These are phyloP conservation scores for Lipomyces kockii DNA, from an alignment of 805 yeast genomes.

Conservation along the genomic window DNA sequence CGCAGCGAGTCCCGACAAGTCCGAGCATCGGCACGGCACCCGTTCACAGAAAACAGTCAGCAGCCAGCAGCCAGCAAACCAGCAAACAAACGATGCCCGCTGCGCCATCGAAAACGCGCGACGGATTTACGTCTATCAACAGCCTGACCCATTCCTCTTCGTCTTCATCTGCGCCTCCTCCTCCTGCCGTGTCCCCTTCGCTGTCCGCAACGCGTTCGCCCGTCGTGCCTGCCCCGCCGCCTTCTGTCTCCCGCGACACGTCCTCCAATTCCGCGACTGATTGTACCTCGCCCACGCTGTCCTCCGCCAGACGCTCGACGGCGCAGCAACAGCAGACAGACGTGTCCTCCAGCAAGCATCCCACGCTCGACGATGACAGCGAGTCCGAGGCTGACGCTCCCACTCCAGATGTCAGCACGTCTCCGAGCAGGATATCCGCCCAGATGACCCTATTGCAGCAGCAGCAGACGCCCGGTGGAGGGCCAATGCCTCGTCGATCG, in stretches of 20 bases:
- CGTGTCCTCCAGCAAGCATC: background rate
- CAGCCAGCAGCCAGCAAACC: background rate
- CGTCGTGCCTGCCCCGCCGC: constrained; percentile 20
- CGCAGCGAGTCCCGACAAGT: background rate
- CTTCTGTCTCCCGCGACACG: constrained; percentile 4
- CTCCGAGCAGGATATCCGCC: background rate
- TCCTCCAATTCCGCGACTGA: background rate
- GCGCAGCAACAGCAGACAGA: constrained; percentile 5
- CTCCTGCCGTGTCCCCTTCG: background rate
- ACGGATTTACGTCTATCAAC: constrained; percentile 4
- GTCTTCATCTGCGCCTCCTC: background rate
- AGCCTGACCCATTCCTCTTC: background rate
- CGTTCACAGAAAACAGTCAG: background rate
- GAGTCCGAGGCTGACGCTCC: constrained; percentile 1
- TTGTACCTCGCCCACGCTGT: constrained; percentile 5
- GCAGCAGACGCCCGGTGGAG: constrained; percentile 1
- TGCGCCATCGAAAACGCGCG: constrained; percentile 1
- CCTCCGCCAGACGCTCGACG: background rate
- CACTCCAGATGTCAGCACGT: background rate
- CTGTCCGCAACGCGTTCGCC: constrained; percentile 22
- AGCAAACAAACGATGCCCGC: background rate
- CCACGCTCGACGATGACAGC: background rate
- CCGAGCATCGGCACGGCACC: background rate
- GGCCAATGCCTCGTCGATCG: constrained; percentile 19
- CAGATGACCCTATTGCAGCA: background rate